Evolutionary conservation across 192 early-diverging fungal genomes (phyloP), one percentile per base, ranked within the genome.

Genomic region (Jimgerdemannia flammicorona): DNA sequence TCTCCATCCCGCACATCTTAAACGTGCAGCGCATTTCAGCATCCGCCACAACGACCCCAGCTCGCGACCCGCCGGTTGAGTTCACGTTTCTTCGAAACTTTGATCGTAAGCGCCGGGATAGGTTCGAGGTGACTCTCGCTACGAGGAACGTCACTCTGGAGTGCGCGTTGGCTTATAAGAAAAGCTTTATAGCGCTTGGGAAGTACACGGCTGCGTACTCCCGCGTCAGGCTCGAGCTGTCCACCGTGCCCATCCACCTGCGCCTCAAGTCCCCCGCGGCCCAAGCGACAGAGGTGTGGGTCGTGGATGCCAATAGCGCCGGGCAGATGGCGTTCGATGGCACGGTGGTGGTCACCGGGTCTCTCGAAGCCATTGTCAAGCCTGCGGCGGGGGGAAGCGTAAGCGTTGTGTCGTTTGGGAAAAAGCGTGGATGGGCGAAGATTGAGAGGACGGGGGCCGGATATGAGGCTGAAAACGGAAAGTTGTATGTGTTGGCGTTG

Each of bases 61-160:
- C 29, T 11, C 66, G 64, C 20, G 73, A 78, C 64, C 79, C 83
- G 2, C 72, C 67, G 40, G 82, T 82, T 1, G 72, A 79, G 40
- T 79, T 89, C 70, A 87, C 83, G 9, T 92, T 94, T 76, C 75
- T 92, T 20, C 83, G 92, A 59, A 94, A 94, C 81, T 92, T 94
- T 83, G 81, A 80, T 64, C 64, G 80, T 3, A 59, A 80, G 19
- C 29, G 29, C 29, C 29, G 29, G 29, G 77, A 77, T 8, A 72
- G 70, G 40, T 87, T 86, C 77, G 83, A 86, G 29, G 66, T 91
- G 1, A 70, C 39, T 14, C 40, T 86, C 67, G 63, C 6, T 59
- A 54, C 4, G 3, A n/a, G 9, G 66, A 69, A 41, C 19, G 18
- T 42, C 42, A 73, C 4, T 67, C 64, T 92, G 54, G 77, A 78